Base-by-base conservation (phyloP, 2,329 filamentous ascomycete species). In the Penicillium sp. region DNA sequence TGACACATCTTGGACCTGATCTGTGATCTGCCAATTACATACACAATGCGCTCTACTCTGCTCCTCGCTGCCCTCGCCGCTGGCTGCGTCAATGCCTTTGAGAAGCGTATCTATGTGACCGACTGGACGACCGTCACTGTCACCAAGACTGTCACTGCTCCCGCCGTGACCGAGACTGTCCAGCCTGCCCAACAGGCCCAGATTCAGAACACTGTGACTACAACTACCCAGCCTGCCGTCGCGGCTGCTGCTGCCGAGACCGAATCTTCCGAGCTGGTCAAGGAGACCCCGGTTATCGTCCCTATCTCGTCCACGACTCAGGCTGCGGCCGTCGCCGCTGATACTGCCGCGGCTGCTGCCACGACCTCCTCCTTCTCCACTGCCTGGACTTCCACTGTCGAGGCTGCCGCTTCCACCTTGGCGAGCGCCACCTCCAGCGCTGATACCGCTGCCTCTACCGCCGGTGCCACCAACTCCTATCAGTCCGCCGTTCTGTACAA, bases 401-500 rank as follows among this genome's bases (percentile, higher is more conserved):
- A 80, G 60, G 73, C 77, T 16, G 73, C 77, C 14, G 77, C 78
- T 11, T 65, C 71, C 76, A 78, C 25, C 30, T 35, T 79, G 8
- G 63, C 71, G 76, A 77, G n/a, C 40, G 37, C 59, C 35, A 54
- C 64, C n/a, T 61, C 74, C 25, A 67, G 74, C 10, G 62, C 75
- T 4, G 80, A 81, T 59, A 76, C 77, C 0, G 79, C 81, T 58
- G 73, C 76, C 8, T 78, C 79, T 14, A 64, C 71, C 16, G 25
- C 66, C 25, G 58, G 57, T 40, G 55, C 64, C 33, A 63, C 59
- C 58, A 68, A 66, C 55, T 63, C 70, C 33, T 78, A 78, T 68
- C 74, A 79, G 63, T 59, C 67, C 33, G 58, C 66, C 19, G 68
- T 80, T 45, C 70, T 94, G 53, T 82, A 88, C 70, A 86, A 91